Base-by-base conservation (phyloP, 495 filamentous ascomycete species). In the Rhizodiscina lignyota region DNA sequence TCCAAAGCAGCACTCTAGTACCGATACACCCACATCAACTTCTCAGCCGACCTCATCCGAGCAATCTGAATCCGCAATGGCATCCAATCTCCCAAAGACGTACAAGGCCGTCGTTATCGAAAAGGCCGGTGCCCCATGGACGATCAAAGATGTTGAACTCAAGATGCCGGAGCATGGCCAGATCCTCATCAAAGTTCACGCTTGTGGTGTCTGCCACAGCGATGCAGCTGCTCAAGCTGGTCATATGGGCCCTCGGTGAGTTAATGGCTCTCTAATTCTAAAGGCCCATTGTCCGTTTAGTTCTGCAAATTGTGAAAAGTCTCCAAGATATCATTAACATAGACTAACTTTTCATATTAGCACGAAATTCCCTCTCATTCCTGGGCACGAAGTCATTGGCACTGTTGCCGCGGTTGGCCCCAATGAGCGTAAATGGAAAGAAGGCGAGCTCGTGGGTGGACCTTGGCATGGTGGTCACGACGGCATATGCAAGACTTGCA, bases 381-480 rank as follows among this genome's bases (percentile, higher is more conserved):
- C 52, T 3, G 58, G 58, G 27, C 58, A 61, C 36, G 58, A 61
- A 35, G 43, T 51, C 13, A 51, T 61, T 32, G 58, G 58, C n/a
- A 48, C 33, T 2, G 37, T 61, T 20, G 55, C 54, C 19, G 40
- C 45, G 2, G 24, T 59, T 21, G 50, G 53, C 10, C 21, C 43
- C 4, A 45, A 42, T 15, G 63, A 60, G 41, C 59, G 52, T 35
- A 49, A 45, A 12, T 61, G 55, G 53, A 51, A 59, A 33, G 38
- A 52, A 16, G 58, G 55, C 18, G 58, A 61, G 30, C 47, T 49
- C 13, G 55, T 57, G 16, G 58, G 57, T 18, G 60, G 49, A 10
- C 18, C 47, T 15, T 61, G 58, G 58, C 54, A 70, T 49, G 62
- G 62, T 10, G 62, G 56, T 13, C 61, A 64, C 38, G 58, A 63